These are phyloP conservation scores for Jatropha curcas DNA, from an alignment of 345 rosid species.

Conservation along the genomic window DNA sequence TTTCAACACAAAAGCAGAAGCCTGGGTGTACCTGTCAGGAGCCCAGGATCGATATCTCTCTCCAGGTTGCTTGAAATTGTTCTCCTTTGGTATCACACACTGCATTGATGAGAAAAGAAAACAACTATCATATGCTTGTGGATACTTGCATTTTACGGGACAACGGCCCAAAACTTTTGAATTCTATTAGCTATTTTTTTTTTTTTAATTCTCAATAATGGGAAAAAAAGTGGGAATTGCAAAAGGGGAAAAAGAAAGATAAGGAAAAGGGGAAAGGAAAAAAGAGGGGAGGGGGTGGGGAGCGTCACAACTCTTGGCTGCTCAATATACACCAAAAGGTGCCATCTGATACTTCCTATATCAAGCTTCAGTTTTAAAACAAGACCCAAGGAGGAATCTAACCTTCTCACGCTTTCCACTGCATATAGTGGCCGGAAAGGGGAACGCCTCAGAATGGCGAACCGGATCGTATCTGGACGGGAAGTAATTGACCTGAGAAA, in stretches of 20 bases:
- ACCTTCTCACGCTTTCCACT: constrained; percentile 89
- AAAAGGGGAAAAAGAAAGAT: too few species aligned
- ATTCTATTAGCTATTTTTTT: neutral
- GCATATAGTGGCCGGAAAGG: constrained; percentile 52
- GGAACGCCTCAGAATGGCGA: constrained; percentile 70
- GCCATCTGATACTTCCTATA: neutral
- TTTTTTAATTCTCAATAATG: neutral
- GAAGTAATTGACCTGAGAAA: constrained; percentile 80
- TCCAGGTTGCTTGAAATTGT: constrained; percentile 96
- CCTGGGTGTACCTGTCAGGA: constrained; percentile 64
- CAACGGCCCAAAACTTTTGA: neutral
- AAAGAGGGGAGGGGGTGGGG: neutral
- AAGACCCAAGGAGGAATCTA: constrained; percentile 14
- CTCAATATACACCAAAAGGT: too few species aligned
- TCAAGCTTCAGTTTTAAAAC: neutral
- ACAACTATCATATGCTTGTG: neutral
- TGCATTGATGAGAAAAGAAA: constrained; percentile 31
- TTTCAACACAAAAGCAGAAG: neutral
- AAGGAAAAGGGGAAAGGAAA: too few species aligned
- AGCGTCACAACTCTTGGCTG: too few species aligned
- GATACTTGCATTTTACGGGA: neutral
- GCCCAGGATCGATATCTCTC: constrained; percentile 81
- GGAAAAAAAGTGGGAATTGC: too few species aligned
- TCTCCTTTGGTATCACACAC: constrained; percentile 80
- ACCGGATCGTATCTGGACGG: constrained; percentile 82